phyloP scores from a whole-genome alignment of 495 filamentous ascomycete species.

The Aspergillus hancockii region DNA sequence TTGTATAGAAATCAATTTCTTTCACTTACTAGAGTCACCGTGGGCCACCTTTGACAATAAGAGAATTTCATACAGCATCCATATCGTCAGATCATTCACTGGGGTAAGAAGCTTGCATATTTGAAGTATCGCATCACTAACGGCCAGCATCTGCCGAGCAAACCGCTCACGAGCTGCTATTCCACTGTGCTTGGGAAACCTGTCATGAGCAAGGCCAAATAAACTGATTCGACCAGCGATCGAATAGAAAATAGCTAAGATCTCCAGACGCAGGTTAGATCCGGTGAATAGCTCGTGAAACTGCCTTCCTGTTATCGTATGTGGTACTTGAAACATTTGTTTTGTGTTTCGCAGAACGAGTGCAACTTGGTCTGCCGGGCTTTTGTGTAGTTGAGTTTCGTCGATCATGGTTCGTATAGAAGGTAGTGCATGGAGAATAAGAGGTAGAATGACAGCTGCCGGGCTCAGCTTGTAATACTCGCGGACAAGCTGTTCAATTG shows the following conservation, averaged over 20 bases:
- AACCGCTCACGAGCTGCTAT: constrained; percentile 18
- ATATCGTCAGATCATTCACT: constrained; percentile 35
- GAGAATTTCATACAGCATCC: constrained; percentile 34
- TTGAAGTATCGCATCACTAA: constrained; percentile 27
- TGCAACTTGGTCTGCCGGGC: neutral
- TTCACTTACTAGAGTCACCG: constrained; percentile 32
- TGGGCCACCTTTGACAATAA: constrained; percentile 24
- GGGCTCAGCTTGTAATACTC: constrained; percentile 32
- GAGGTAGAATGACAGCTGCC: constrained; percentile 26
- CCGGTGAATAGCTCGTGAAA: constrained; percentile 32
- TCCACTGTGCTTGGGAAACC: constrained; percentile 6
- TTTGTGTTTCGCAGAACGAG: constrained; percentile 31
- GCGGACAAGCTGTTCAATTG: constrained; percentile 22
- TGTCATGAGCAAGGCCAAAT: constrained; percentile 25
- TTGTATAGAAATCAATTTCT: neutral
- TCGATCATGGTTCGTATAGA: constrained; percentile 17
- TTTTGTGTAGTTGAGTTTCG: constrained; percentile 4
- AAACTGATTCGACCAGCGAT: constrained; percentile 31
- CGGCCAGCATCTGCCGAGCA: constrained; percentile 29
- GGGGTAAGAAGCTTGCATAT: constrained; percentile 34
- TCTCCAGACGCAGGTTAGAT: constrained; percentile 28
- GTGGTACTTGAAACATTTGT: constrained; percentile 21
- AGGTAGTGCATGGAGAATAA: constrained; percentile 26
- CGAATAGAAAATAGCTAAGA: constrained; percentile 30
- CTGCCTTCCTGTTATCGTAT: constrained; percentile 15